phyloP scores from a whole-genome alignment of 495 filamentous ascomycete genomes.

The Talaromyces stipitatus region DNA sequence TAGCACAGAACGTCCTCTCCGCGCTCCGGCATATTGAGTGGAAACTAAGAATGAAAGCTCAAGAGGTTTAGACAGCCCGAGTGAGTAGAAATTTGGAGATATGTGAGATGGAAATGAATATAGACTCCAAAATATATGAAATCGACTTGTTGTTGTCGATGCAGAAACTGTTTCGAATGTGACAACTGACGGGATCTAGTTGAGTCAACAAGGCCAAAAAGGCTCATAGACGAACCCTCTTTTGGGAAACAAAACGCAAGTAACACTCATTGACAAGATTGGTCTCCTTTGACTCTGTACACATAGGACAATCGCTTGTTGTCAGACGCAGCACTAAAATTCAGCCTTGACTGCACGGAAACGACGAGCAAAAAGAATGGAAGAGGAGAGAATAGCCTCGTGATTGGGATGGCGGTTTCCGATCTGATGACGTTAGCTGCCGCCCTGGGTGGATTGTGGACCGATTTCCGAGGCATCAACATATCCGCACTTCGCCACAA shows the following conservation, averaged over 20 bases:
- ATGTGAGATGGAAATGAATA: background rate
- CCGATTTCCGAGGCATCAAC: background rate
- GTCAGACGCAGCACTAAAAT: background rate
- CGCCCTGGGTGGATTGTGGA: background rate
- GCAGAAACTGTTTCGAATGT: background rate
- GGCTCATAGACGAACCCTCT: background rate
- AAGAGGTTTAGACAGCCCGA: background rate
- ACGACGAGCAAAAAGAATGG: background rate
- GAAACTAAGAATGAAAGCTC: slow-evolving; percentile 2
- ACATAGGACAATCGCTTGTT: background rate
- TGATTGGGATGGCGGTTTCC: background rate
- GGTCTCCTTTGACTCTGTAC: background rate
- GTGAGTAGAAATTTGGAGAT: background rate
- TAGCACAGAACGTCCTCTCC: slow-evolving; percentile 75
- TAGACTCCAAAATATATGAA: background rate
- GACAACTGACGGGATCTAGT: background rate
- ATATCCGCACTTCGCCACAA: background rate
- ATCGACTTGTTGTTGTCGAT: background rate
- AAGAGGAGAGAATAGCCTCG: background rate
- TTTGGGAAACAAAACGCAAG: background rate
- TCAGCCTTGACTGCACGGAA: background rate
- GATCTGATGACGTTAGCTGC: slow-evolving; percentile 4
- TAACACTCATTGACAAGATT: background rate
- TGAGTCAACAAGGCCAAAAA: background rate
- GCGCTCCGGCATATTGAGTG: slow-evolving; percentile 21